A percentile compares a stretch with the other conserved stretches of the same genome.
Conservation (phyloP, 805 yeast species). For the Wickerhamomyces sydowiorum region DNA sequence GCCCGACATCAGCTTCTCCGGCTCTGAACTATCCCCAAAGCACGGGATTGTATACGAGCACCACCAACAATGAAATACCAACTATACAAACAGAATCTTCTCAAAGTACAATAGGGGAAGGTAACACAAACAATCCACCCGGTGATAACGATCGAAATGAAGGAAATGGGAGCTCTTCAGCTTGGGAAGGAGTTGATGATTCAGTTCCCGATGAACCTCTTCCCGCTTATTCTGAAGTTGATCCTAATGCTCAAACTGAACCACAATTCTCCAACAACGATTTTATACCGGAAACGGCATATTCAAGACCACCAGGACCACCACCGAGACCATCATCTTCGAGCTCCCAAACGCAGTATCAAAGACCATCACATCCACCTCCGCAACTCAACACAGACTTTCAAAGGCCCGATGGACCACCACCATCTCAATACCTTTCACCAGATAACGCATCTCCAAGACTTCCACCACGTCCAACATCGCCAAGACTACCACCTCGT, state of each 20-base stretch:
- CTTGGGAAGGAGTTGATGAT: constrained; percentile 8
- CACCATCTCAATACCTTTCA: neutral
- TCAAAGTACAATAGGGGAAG: too few species aligned
- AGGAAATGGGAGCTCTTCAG: neutral
- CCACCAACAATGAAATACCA: neutral
- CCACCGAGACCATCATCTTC: constrained; percentile 10
- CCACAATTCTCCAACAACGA: constrained; percentile 2
- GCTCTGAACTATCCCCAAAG: too few species aligned
- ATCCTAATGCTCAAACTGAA: constrained; percentile 15
- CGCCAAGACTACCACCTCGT: constrained; percentile 5
- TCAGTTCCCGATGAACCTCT: constrained; percentile 23
- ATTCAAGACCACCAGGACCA: constrained; percentile 6
- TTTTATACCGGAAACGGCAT: constrained; percentile 1
- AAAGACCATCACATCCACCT: constrained; percentile 5
- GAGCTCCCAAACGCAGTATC: constrained; percentile 1
- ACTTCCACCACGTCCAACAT: neutral
- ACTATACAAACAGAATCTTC: neutral
- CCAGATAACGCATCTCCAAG: neutral
- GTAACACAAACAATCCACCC: too few species aligned
- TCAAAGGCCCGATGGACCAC: constrained; percentile 1
- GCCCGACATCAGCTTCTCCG: neutral
- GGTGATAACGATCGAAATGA: too few species aligned
- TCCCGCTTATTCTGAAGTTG: constrained; percentile 30
- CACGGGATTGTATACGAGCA: too few species aligned
- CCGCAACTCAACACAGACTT: neutral